Conservation (phyloP, 2,329 filamentous ascomycete species). For the Trichoderma sp. region DNA sequence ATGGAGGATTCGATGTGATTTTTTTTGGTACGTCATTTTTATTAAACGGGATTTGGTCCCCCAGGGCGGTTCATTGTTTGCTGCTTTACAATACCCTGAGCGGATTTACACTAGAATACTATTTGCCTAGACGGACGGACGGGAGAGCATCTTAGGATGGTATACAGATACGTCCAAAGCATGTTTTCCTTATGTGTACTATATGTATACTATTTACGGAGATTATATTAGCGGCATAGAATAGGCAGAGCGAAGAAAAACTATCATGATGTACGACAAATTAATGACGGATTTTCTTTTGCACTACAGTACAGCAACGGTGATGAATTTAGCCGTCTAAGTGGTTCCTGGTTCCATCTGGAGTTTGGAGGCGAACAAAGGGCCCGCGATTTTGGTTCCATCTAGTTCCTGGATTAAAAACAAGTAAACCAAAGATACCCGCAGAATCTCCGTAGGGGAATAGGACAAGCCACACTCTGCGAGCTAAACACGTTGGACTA, state of each 20-base stretch:
- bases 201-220: neutral
- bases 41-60: neutral
- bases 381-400: neutral
- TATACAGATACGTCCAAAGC: neutral
- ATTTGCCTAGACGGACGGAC: neutral
- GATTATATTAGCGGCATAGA: neutral
- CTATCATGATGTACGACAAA: neutral
- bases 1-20: slow-evolving; percentile 64
- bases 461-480: neutral
- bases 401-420: neutral
- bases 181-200: neutral
- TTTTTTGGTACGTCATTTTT: neutral
- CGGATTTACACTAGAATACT: neutral
- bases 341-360: neutral
- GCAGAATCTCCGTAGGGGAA: neutral
- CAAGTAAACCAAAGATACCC: neutral
- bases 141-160: neutral
- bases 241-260: neutral
- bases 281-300: too few relatives aligned
- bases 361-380: neutral
- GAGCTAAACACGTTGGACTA: neutral
- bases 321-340: neutral
- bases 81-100: neutral
- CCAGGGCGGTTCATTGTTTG: neutral
- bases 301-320: too few relatives aligned